Percentiles rank a stretch among this genome's conserved stretches.
These are phyloP conservation scores for Dysphania ambrosioides DNA, from an alignment of 148 eudicot species.

Conservation along the genomic window DNA sequence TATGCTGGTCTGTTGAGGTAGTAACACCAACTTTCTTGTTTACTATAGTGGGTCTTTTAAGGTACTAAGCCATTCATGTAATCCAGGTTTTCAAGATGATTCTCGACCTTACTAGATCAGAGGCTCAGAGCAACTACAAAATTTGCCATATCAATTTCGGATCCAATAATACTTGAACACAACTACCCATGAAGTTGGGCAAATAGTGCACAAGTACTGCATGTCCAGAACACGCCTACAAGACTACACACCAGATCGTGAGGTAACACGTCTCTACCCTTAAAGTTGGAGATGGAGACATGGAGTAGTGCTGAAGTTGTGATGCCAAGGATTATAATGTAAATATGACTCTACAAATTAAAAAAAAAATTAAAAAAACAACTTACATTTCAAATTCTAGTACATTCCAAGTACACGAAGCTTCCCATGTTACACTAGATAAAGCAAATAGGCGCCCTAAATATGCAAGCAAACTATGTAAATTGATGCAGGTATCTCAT, in stretches of 20 bases:
- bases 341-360: no score
- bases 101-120: background rate
- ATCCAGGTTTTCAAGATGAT: background rate
- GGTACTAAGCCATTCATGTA: no score
- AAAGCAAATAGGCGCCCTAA: conserved; percentile 17
- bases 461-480: conserved; percentile 18
- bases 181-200: background rate
- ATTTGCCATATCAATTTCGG: background rate
- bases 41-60: no score
- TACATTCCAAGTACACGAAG: conserved; percentile 21
- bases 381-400: conserved; percentile 1
- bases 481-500: conserved; percentile 28
- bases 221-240: no score
- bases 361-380: background rate
- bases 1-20: no score
- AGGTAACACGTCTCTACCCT: no score
- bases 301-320: no score
- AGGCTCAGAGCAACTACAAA: background rate
- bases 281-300: no score
- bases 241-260: background rate
- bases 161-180: background rate
- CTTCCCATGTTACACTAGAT: conserved; percentile 11
- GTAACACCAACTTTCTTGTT: background rate
- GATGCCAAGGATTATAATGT: no score
- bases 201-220: background rate